Evolutionary conservation across 768 basidiomycete genomes (phyloP), one percentile per base, ranked within the genome.

Genomic region (Serendipita vermifera): DNA sequence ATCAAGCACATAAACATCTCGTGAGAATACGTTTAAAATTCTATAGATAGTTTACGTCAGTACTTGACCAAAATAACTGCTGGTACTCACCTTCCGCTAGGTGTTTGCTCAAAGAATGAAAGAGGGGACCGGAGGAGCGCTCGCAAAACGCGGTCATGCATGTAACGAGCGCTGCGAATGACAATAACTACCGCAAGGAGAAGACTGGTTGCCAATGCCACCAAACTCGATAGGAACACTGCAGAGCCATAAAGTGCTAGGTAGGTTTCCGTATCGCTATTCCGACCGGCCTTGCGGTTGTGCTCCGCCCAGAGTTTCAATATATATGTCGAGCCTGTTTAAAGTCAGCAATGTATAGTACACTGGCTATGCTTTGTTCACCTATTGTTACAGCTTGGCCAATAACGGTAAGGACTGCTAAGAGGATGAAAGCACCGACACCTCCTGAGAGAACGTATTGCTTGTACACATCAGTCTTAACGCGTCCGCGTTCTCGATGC

Each of bases 91-190:
- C 85, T 77, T 61, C 90, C 90, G 14, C 79, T 82, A 1, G 91
- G 93, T 0, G 91, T 96, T 55, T 76, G 69, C 67, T 96, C 93
- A 65, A 96, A 98, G 73, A 89, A 97, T 61, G 79, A 81, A 61
- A 93, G 67, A 0, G 90, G 90, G 0, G 88, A 84, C 24, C 77
- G 78, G 73, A 98, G 80, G 32, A 98, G 75, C 2, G 89, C 78
- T 43, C 77, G 64, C 62, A 90, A 69, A 85, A 87, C 83, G 62
- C 74, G 66, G 66, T 94, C 87, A 62, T 94, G 91, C 55, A 94
- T 72, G 57, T 76, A 73, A 65, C 73, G 78, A 40, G 87, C 79
- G 62, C 86, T 86, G 61, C 81, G 74, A 57, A 94, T 64, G 5
- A 84, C 77, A 65, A 87, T 88, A 59, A 78, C 75, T 3, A 92